Evolutionary conservation across 208 protist species (phyloP), one percentile per base, ranked within the genome.

Genomic region (Leishmania braziliensis): DNA sequence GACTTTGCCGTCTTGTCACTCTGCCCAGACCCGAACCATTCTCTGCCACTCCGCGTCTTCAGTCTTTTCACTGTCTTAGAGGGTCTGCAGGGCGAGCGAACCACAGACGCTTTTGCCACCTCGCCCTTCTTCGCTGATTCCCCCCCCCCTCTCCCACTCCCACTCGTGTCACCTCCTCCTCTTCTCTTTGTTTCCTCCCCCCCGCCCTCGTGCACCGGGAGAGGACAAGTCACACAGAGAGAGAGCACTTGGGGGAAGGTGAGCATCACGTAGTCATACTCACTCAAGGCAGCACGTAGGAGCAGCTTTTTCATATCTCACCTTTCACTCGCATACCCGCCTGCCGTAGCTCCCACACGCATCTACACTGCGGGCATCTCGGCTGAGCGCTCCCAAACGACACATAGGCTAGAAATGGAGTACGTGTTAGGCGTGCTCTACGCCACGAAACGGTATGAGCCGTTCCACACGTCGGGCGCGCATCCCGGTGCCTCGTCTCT

Each of bases 371-470:
- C 54, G 50, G 54, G 12, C 3, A 51, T 20, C 46, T 51, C 8
- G 18, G 9, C 69, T 16, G 12, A 18, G 29, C 46, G 20, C 68
- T 63, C 20, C 51, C 29, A 18, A 20, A 6, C 14, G 6, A 36
- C 16, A 43, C 5, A 62, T 33, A 60, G 23, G 4, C 6, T 53
- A 8, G 29, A 20, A 6, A 91, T 91, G 88, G 88, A 91, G 62
- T 91, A 88, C 56, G 73, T 89, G 5, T 77, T 89, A 5, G 88
- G 86, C 33, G 79, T 80, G 5, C 51, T 88, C 63, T 89, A 88
- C 81, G 83, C 78, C 69, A 91, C 85, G 20, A 84, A 85, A 46
- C 79, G 81, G 77, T 89, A 88, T 71, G 88, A 91, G 79, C 53
- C 78, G 39, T 80, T 86, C 51, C 83, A 87, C 56, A 78, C 72